Percentiles rank a stretch among this genome's conserved stretches.
These are phyloP conservation scores for Rhizopogon vinicolor DNA, from an alignment of 768 basidiomycete species.

Conservation along the genomic window DNA sequence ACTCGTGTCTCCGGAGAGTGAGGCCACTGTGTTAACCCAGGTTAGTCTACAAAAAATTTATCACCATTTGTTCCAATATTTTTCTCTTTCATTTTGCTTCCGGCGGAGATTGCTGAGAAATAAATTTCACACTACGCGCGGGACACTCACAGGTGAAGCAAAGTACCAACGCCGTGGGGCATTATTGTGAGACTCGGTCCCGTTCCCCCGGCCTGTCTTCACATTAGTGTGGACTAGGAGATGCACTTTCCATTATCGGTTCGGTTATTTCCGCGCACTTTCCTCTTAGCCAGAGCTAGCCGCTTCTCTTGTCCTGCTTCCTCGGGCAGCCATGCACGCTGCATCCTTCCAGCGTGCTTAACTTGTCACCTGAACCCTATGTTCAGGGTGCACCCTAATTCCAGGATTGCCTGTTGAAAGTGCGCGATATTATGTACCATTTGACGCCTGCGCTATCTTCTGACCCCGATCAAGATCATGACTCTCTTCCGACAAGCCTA, in stretches of 20 bases:
- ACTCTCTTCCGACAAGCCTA: not conserved
- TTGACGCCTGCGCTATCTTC: not conserved
- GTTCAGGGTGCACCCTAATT: slow-evolving; percentile 29
- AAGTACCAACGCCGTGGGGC: not conserved
- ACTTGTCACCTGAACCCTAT: slow-evolving; percentile 2
- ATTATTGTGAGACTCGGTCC: not conserved
- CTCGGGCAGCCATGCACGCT: slow-evolving; percentile 1
- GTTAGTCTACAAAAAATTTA: not conserved
- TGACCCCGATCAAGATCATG: slow-evolving; percentile 5
- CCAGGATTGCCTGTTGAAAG: slow-evolving; percentile 9
- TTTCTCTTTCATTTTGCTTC: not conserved
- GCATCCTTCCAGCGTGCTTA: slow-evolving; percentile 7
- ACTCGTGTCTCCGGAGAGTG: not conserved
- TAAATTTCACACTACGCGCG: slow-evolving; percentile 6
- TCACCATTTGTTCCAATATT: not conserved
- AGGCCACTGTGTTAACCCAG: not conserved
- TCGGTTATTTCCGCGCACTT: slow-evolving; percentile 20
- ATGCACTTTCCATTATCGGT: slow-evolving; percentile 9
- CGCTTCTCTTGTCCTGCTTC: slow-evolving; percentile 1
- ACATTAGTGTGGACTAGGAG: slow-evolving; percentile 5
- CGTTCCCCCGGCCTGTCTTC: slow-evolving; percentile 3
- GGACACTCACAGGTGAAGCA: not conserved
- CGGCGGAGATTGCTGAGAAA: slow-evolving; percentile 27
- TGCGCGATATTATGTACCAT: slow-evolving; percentile 27
- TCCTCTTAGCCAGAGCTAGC: not conserved